Evolutionary conservation across 306 rosid genomes (phyloP), one percentile per base, ranked within the genome.

Genomic region (Pterocarpus santalinus): DNA sequence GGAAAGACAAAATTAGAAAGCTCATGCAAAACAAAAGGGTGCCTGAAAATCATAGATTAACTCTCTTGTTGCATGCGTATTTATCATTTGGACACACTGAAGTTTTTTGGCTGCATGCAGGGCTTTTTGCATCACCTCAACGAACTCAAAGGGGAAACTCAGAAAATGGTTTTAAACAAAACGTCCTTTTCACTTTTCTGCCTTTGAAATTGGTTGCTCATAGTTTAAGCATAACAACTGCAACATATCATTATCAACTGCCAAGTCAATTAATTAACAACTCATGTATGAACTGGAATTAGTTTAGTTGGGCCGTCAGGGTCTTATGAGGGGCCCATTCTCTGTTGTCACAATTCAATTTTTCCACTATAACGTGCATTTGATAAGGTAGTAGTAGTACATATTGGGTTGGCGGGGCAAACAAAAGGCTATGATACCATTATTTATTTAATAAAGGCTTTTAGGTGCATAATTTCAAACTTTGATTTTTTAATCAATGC

Each of bases 331-430:
- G 86, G 83, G 22, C 82, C 87, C 84, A 67, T 60, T 38, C 8
- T 60, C 63, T n/a, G 81, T 66, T 84, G 81, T 84, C 77, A 47
- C 16, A 68, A 84, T 49, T 74, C 39, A 51, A 49, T 49, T 79
- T 84, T 51, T 51, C 15, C 55, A 15, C 51, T 11, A 58, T 72
- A 64, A 72, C 76, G 13, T 83, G 72, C 77, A 72, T 53, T 83
- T 78, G 70, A 75, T 82, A 46, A 13, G 41, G 72, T 61, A 38
- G 78, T 36, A 4, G 41, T 30, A 36, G 2, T 34, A 73, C 71
- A 81, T 4, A 44, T 57, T 81, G 15, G 5, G 17, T 39, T 81
- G 70, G 80, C 53, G 56, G 76, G 78, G 77, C 73, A 39, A 43
- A 82, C 55, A 51, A 82, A 69, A 3, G 43, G 28, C 71, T 71